Conservation (phyloP, 2,329 filamentous ascomycete genomes). For the Samsoniella hepiali region DNA sequence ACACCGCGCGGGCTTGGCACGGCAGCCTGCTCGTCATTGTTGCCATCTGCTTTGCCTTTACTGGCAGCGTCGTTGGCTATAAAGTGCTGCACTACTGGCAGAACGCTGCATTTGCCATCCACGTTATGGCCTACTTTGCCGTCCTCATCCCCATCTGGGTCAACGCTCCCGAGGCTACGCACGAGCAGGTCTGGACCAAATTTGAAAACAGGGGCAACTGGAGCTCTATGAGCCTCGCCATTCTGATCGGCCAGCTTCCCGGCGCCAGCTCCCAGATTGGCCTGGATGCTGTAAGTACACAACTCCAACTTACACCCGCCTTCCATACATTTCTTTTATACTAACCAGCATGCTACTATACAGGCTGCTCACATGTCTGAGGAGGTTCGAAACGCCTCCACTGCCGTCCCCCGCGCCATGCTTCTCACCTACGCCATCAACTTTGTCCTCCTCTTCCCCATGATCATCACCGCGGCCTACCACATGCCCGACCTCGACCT, state of each 20-base stretch:
- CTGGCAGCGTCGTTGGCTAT: conserved; percentile 16
- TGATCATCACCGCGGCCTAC: background rate
- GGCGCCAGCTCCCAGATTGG: conserved; percentile 13
- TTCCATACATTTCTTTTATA: too few species aligned
- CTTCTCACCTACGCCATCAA: background rate
- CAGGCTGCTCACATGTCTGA: conserved; percentile 22
- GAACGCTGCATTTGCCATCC: conserved; percentile 20
- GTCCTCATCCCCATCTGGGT: conserved; percentile 21
- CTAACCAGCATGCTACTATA: background rate
- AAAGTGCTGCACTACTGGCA: conserved; percentile 18
- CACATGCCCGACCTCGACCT: conserved; percentile 15
- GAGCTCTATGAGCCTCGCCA: conserved; percentile 15
- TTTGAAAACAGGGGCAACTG: conserved; percentile 19
- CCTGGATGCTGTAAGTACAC: conserved; percentile 16
- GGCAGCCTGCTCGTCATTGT: conserved; percentile 19
- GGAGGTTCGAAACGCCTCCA: conserved; percentile 20
- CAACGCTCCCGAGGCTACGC: conserved; percentile 18
- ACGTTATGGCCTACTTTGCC: conserved; percentile 17
- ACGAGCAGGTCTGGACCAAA: conserved; percentile 18
- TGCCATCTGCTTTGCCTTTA: conserved; percentile 5
- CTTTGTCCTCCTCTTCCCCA: conserved; percentile 8
- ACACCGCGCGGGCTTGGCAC: conserved; percentile 19
- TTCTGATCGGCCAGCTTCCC: conserved; percentile 21
- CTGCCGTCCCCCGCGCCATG: conserved; percentile 10
- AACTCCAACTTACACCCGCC: background rate